Conservation (phyloP, 2,329 filamentous ascomycete species). For the Clarireedia paspali region DNA sequence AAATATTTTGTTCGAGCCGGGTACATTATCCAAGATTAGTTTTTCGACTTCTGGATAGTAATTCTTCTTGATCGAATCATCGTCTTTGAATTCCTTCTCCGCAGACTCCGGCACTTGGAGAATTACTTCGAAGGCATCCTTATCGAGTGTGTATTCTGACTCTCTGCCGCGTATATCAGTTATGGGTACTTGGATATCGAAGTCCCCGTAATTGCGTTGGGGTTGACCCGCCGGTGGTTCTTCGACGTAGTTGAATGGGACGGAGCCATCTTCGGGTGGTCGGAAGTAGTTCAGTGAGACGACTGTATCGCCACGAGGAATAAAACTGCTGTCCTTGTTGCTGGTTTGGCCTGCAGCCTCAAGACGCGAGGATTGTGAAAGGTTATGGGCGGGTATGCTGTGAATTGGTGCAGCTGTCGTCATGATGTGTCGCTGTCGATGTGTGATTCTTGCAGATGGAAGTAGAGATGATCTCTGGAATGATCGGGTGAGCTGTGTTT, state of each 20-base stretch:
- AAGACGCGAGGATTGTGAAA: slow-evolving; percentile 23
- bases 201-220: slow-evolving; percentile 26
- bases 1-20: slow-evolving; percentile 57
- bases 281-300: slow-evolving; percentile 46
- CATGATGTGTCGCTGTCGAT: slow-evolving; percentile 25
- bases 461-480: background rate
- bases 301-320: slow-evolving; percentile 44
- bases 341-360: slow-evolving; percentile 17
- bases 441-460: background rate
- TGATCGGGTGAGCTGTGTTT: background rate
- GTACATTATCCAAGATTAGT: slow-evolving; percentile 59
- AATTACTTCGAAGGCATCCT: slow-evolving; percentile 66
- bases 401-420: slow-evolving; percentile 32
- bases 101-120: slow-evolving; percentile 48
- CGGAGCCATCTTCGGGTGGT: slow-evolving; percentile 44
- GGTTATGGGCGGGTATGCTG: slow-evolving; percentile 35
- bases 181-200: slow-evolving; percentile 36
- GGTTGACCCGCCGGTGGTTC: slow-evolving; percentile 22
- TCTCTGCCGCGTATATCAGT: slow-evolving; percentile 69
- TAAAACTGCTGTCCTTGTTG: slow-evolving; percentile 13
- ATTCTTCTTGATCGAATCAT: slow-evolving; percentile 56
- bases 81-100: slow-evolving; percentile 56
- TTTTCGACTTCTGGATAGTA: slow-evolving; percentile 84
- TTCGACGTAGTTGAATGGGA: slow-evolving; percentile 50
- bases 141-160: slow-evolving; percentile 57